Base-by-base conservation (phyloP, 345 rosid species). In the Citropsis articulata region DNA sequence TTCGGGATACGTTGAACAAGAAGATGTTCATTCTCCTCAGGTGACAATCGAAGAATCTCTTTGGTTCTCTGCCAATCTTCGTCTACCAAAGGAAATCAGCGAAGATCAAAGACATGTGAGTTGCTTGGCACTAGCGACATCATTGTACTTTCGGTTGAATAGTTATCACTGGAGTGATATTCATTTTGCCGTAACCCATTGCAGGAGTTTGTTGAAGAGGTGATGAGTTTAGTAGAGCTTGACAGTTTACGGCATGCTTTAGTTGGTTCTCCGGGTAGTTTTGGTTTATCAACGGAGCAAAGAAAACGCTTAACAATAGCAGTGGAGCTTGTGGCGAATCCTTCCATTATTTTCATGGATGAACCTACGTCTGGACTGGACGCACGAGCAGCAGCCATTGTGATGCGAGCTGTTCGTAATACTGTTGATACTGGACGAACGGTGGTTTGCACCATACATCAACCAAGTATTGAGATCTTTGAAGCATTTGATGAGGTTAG, bases 401-500 rank as follows among this genome's bases (percentile, higher is more conserved):
- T 71, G 19, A 71, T 55, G 64, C 25, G 64, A 19, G 7, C 64
- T 18, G 63, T 71, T 61, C 56, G 33, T 40, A 71, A 71, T 55
- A 61, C 56, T 19, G 75, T n/a, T 48, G 50, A 56, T 22, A 72
- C 55, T 22, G 66, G 76, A 24, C 36, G 66, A 55, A 72, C 76
- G 60, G 38, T 72, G 2, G 66, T 57, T 25, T 72, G 76, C 66
- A 72, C 53, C 22, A 72, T 72, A 42, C 75, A 72, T 9, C 75
- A 72, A 36, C 77, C 57, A 60, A 72, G 66, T 56, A 59, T 60
- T 14, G 66, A 72, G 9, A 72, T 72, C 40, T 72, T 72, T 36
- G 76, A 59, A 56, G 33, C 76, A 24, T 72, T 72, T 25, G 76
- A 59, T 59, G 76, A 59, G 31, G 76, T 59, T 65, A 77, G 84